Conservation (phyloP, 1,284 basidiomycete genomes). For the Naganishia liquefaciens region DNA sequence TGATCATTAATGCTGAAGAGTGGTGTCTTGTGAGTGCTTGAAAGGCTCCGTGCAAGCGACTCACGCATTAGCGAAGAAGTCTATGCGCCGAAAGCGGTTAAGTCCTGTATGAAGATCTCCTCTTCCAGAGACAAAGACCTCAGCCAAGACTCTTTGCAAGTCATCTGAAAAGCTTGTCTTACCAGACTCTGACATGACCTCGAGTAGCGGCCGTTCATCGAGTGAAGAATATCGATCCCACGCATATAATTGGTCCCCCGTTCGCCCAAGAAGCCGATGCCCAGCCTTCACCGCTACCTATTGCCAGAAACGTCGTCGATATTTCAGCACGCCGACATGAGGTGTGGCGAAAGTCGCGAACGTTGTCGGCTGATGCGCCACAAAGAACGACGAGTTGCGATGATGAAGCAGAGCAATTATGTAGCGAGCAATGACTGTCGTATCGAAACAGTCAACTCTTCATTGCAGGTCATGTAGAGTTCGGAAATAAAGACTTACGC, state of each 20-base stretch:
- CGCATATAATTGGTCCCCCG: slow-evolving; percentile 77
- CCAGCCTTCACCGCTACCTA: slow-evolving; percentile 28
- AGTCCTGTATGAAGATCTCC: slow-evolving; percentile 31
- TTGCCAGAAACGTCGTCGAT: slow-evolving; percentile 28
- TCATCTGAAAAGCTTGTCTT: slow-evolving; percentile 43
- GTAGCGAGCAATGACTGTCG: slow-evolving; percentile 49
- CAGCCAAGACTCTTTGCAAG: too few relatives aligned
- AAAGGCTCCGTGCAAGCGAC: neutral
- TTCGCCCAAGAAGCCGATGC: slow-evolving; percentile 66
- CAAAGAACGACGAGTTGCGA: slow-evolving; percentile 48
- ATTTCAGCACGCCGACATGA: slow-evolving; percentile 29
- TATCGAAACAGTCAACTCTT: neutral
- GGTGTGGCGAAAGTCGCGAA: slow-evolving; percentile 52
- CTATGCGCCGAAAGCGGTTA: slow-evolving; percentile 30
- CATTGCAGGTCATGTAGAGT: neutral
- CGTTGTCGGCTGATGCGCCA: slow-evolving; percentile 40
- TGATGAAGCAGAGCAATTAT: slow-evolving; percentile 48
- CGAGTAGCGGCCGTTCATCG: slow-evolving; percentile 67
- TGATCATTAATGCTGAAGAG: slow-evolving; percentile 28
- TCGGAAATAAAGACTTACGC: slow-evolving; percentile 38
- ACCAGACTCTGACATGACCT: slow-evolving; percentile 85
- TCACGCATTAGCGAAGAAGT: slow-evolving; percentile 34
- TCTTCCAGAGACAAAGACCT: neutral
- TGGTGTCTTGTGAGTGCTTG: neutral
- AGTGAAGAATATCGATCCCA: slow-evolving; percentile 70